Conservation (phyloP, 2,329 filamentous ascomycete genomes). For the Lachnellula hyalina region DNA sequence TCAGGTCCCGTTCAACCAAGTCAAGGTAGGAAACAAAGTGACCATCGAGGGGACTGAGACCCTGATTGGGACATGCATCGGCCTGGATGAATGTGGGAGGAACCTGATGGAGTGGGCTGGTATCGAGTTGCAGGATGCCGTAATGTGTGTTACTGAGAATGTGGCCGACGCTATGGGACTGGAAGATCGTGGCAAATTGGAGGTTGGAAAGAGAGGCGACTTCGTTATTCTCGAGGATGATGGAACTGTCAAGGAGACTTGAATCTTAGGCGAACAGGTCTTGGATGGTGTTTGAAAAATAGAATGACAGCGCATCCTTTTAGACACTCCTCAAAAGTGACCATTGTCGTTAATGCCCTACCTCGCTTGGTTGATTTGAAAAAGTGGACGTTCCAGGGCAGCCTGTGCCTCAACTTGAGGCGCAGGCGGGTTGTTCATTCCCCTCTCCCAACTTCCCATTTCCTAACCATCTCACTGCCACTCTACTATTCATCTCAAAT, state of each 20-base stretch:
- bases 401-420: no score
- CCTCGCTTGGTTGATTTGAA: no score
- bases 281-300: background rate
- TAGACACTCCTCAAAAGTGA: no score
- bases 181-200: slow-evolving; percentile 22
- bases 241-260: slow-evolving; percentile 23
- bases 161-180: slow-evolving; percentile 24
- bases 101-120: slow-evolving; percentile 31
- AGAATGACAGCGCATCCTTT: background rate
- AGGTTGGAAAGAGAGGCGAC: slow-evolving; percentile 24
- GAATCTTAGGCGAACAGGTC: slow-evolving; percentile 23
- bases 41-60: slow-evolving; percentile 49
- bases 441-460: no score
- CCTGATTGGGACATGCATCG: slow-evolving; percentile 47
- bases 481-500: no score
- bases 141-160: slow-evolving; percentile 28
- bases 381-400: no score
- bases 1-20: slow-evolving; percentile 45
- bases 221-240: slow-evolving; percentile 24
- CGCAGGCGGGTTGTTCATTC: no score
- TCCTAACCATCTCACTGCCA: no score
- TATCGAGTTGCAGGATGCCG: slow-evolving; percentile 22
- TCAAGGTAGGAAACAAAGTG: slow-evolving; percentile 43
- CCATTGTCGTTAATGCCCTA: no score
- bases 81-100: slow-evolving; percentile 44